These are phyloP conservation scores for Monascus ruber DNA, from an alignment of 2,329 filamentous ascomycete species.

Conservation along the genomic window DNA sequence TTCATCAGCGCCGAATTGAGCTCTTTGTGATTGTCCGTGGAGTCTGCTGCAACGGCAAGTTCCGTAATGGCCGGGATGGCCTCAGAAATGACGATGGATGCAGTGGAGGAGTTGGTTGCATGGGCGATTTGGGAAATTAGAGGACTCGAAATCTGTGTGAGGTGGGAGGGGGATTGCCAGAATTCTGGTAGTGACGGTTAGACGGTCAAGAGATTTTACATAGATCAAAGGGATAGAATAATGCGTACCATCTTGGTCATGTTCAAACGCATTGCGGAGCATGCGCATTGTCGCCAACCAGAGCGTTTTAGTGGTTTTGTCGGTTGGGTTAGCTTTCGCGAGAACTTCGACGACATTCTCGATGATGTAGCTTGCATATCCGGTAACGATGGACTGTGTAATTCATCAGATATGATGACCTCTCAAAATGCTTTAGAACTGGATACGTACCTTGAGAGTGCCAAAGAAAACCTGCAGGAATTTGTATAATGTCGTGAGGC, in stretches of 20 bases:
- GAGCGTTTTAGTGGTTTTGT: conserved; percentile 46
- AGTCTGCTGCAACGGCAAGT: conserved; percentile 68
- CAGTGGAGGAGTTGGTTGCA: conserved; percentile 25
- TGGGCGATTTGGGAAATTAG: conserved; percentile 57
- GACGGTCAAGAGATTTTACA: not conserved
- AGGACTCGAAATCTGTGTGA: conserved; percentile 57
- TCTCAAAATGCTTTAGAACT: not conserved
- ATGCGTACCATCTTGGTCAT: conserved; percentile 65
- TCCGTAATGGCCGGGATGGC: conserved; percentile 67
- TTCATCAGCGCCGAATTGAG: conserved; percentile 70
- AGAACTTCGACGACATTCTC: conserved; percentile 62
- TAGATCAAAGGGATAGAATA: not conserved
- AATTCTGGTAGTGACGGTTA: conserved; percentile 45
- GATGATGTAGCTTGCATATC: conserved; percentile 75
- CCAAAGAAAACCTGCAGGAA: conserved; percentile 74
- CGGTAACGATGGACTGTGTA: conserved; percentile 69
- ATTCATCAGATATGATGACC: conserved; percentile 7
- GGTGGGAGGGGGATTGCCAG: conserved; percentile 88
- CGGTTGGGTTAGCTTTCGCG: conserved; percentile 21
- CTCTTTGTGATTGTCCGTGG: conserved; percentile 80
- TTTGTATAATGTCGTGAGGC: conserved; percentile 66
- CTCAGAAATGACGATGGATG: conserved; percentile 39
- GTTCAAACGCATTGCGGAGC: conserved; percentile 63
- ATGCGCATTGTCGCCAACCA: conserved; percentile 61
- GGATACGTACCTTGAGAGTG: conserved; percentile 53